Evolutionary conservation across 768 basidiomycete species (phyloP).

Genomic region (Collybia sordida): DNA sequence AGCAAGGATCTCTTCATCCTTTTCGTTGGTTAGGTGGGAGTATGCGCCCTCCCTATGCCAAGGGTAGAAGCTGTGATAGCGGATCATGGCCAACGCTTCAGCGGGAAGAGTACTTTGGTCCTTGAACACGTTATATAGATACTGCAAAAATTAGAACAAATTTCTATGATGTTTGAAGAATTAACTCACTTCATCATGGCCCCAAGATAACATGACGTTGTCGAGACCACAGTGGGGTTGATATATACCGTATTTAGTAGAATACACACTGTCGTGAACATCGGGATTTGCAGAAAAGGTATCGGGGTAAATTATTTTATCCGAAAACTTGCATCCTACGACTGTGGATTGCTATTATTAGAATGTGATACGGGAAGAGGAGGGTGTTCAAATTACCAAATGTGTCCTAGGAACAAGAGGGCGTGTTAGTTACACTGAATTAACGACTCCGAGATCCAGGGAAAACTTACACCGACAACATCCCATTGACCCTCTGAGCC

Average conservation of each 20-base stretch:
- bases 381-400: slow-evolving; percentile 28
- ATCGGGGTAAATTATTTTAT: slow-evolving; percentile 78
- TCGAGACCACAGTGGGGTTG: slow-evolving; percentile 77
- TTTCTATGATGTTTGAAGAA: not conserved
- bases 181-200: slow-evolving; percentile 77
- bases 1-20: slow-evolving; percentile 60
- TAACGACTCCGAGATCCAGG: slow-evolving; percentile 20
- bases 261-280: slow-evolving; percentile 59
- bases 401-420: slow-evolving; percentile 31
- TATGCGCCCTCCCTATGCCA: slow-evolving; percentile 93
- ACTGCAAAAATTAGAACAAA: slow-evolving; percentile 38
- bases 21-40: slow-evolving; percentile 71
- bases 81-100: slow-evolving; percentile 88
- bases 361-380: not conserved
- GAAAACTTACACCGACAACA: slow-evolving; percentile 73
- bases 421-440: too few relatives aligned
- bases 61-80: slow-evolving; percentile 94
- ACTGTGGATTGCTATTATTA: slow-evolving; percentile 29
- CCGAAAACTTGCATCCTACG: slow-evolving; percentile 83
- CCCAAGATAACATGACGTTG: slow-evolving; percentile 88
- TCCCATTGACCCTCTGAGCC: slow-evolving; percentile 93
- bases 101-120: slow-evolving; percentile 78
- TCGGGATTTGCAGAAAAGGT: slow-evolving; percentile 77
- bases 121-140: slow-evolving; percentile 81
- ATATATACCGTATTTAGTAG: slow-evolving; percentile 73